Percentiles rank a stretch among this genome's conserved stretches.
These are phyloP conservation scores for Pleomassaria siparia DNA, from an alignment of 2,329 filamentous ascomycete species.

Conservation along the genomic window DNA sequence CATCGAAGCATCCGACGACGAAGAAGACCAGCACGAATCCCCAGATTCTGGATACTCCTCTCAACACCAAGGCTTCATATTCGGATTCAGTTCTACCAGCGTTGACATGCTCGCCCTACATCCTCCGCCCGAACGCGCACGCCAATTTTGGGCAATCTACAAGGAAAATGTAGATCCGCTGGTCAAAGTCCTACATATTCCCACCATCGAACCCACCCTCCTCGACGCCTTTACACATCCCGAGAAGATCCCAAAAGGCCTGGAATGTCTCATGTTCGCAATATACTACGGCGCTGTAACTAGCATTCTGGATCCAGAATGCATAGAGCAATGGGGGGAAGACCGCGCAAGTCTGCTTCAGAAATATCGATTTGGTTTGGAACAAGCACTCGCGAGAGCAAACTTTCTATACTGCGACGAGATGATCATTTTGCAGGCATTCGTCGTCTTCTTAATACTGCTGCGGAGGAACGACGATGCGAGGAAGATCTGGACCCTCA, in stretches of 20 bases:
- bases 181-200: slow-evolving; percentile 71
- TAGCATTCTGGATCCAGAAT: slow-evolving; percentile 53
- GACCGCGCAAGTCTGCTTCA: slow-evolving; percentile 52
- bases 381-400: slow-evolving; percentile 65
- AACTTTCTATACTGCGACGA: slow-evolving; percentile 65
- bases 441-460: slow-evolving; percentile 62
- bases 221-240: slow-evolving; percentile 62
- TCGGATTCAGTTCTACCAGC: slow-evolving; percentile 71
- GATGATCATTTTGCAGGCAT: slow-evolving; percentile 62
- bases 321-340: slow-evolving; percentile 52
- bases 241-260: slow-evolving; percentile 58
- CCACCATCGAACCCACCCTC: slow-evolving; percentile 64
- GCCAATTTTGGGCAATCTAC: slow-evolving; percentile 69
- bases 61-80: slow-evolving; percentile 71
- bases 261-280: slow-evolving; percentile 62
- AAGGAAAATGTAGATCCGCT: slow-evolving; percentile 74
- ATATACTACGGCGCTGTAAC: slow-evolving; percentile 63
- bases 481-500: slow-evolving; percentile 60
- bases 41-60: slow-evolving; percentile 40
- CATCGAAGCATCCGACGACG: slow-evolving; percentile 62
- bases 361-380: slow-evolving; percentile 63
- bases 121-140: slow-evolving; percentile 65
- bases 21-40: slow-evolving; percentile 56
- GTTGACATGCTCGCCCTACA: slow-evolving; percentile 67
- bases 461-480: slow-evolving; percentile 54